phyloP scores from a whole-genome alignment of 2,329 filamentous ascomycete species.

The Tolypocladium endophyticum region DNA sequence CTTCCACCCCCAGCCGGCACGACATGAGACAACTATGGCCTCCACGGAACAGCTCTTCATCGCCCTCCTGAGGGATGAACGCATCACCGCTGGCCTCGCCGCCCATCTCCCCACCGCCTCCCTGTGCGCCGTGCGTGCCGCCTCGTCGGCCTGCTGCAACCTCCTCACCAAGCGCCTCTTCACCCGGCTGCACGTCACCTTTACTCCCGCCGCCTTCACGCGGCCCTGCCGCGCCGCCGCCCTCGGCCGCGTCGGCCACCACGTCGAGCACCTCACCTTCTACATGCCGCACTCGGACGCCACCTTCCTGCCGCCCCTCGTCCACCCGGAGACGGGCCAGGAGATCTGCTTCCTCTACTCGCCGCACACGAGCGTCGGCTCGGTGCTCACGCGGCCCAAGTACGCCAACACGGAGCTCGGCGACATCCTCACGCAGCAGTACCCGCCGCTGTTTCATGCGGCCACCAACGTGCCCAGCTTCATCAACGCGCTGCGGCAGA shows the following conservation, averaged over 20 bases:
- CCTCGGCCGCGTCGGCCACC: constrained; percentile 64
- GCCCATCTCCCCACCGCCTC: constrained; percentile 37
- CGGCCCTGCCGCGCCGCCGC: constrained; percentile 63
- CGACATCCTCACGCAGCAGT: constrained; percentile 75
- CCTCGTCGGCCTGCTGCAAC: constrained; percentile 60
- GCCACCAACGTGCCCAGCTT: constrained; percentile 82
- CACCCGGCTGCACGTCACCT: constrained; percentile 56
- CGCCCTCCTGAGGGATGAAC: constrained; percentile 42
- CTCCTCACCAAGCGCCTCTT: constrained; percentile 62
- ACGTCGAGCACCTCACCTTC: constrained; percentile 72
- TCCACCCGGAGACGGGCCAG: constrained; percentile 65
- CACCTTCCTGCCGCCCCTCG: constrained; percentile 74
- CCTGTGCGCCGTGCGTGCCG: constrained; percentile 51
- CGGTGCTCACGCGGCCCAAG: constrained; percentile 55
- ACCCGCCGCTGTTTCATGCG: constrained; percentile 80
- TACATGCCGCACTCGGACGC: constrained; percentile 64
- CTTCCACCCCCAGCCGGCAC: constrained; percentile 3
- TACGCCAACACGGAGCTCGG: constrained; percentile 73
- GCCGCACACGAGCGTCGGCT: constrained; percentile 58
- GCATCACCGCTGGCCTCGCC: constrained; percentile 40
- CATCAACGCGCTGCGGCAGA: constrained; percentile 58
- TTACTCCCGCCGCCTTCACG: constrained; percentile 66
- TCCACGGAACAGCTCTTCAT: constrained; percentile 38
- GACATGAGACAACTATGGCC: constrained; percentile 41
- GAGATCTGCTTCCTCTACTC: constrained; percentile 76